Percentiles rank a stretch among this genome's conserved stretches.
Conservation (phyloP, 2,329 filamentous ascomycete species). For the Ascochyta fabae region DNA sequence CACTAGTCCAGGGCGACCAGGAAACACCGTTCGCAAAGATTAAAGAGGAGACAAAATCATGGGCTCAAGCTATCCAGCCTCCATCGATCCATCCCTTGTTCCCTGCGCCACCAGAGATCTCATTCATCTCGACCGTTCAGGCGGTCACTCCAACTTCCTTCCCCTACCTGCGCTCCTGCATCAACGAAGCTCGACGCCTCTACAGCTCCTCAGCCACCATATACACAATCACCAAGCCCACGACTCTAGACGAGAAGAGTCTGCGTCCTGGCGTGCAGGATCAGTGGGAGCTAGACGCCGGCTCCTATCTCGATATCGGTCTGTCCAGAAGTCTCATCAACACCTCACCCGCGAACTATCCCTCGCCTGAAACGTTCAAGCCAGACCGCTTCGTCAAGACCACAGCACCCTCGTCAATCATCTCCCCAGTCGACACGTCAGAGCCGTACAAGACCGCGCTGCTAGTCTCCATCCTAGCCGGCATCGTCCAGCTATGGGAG, state of each 20-base stretch:
- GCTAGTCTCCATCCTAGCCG: constrained; percentile 38
- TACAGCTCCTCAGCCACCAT: constrained; percentile 35
- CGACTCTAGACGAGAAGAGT: constrained; percentile 31
- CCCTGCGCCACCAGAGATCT: constrained; percentile 43
- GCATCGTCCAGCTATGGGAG: constrained; percentile 46
- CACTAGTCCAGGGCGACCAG: constrained; percentile 7
- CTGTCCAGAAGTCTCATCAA: constrained; percentile 41
- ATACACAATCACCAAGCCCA: constrained; percentile 27
- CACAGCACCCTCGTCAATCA: constrained; percentile 23
- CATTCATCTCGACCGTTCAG: constrained; percentile 25
- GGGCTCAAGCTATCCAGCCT: constrained; percentile 43
- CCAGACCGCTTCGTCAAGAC: constrained; percentile 36
- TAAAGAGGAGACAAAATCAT: constrained; percentile 36
- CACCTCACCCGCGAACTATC: constrained; percentile 33
- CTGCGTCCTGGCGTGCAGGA: constrained; percentile 28
- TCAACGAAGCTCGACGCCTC: constrained; percentile 42
- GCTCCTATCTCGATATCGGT: constrained; percentile 40
- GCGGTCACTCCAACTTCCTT: constrained; percentile 22
- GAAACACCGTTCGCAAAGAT: constrained; percentile 33
- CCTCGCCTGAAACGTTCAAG: constrained; percentile 32
- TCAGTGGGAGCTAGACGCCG: constrained; percentile 34
- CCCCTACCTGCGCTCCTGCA: constrained; percentile 38
- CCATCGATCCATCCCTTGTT: constrained; percentile 47
- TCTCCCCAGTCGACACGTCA: constrained; percentile 18
- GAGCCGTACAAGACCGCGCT: constrained; percentile 34